Evolutionary conservation across 768 basidiomycete genomes (phyloP).

Genomic region (Hypholoma fasciculare): DNA sequence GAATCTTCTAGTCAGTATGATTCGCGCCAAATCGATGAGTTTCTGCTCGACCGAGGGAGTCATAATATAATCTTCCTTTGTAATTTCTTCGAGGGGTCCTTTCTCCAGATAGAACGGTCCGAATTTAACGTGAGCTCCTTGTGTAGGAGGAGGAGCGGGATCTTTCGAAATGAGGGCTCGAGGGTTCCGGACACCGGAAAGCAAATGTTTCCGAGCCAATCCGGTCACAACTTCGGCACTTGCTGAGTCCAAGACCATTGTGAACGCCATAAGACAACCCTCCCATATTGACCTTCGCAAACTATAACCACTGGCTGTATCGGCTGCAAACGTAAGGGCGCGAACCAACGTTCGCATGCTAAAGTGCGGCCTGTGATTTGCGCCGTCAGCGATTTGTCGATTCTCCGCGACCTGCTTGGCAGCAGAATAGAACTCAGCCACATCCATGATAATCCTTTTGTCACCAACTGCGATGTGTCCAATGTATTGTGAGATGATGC

Average conservation of each 20-base stretch:
- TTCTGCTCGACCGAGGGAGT: constrained; percentile 95
- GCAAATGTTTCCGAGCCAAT: constrained; percentile 76
- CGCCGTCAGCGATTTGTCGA: constrained; percentile 87
- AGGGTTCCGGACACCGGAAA: constrained; percentile 78
- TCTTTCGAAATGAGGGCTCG: constrained; percentile 73
- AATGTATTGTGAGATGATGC: constrained; percentile 88
- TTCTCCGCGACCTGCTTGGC: constrained; percentile 75
- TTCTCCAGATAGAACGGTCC: constrained; percentile 90
- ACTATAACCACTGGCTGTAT: constrained; percentile 74
- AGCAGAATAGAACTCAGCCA: constrained; percentile 86
- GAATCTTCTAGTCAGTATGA: constrained; percentile 84
- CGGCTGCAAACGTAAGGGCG: constrained; percentile 86
- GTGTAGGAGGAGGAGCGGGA: constrained; percentile 54
- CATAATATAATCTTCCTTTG: constrained; percentile 84
- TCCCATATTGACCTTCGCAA: constrained; percentile 91
- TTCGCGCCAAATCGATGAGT: constrained; percentile 91
- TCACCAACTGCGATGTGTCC: constrained; percentile 82
- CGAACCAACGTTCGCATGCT: constrained; percentile 96
- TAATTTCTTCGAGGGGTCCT: constrained; percentile 66
- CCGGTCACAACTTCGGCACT: constrained; percentile 67
- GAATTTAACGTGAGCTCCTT: constrained; percentile 69
- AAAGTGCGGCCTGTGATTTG: constrained; percentile 91
- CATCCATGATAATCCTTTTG: constrained; percentile 82
- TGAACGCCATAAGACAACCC: constrained; percentile 97
- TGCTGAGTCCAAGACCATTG: constrained; percentile 82